Evolutionary conservation across 306 rosid species (phyloP), one percentile per base, ranked within the genome.

Genomic region (Quercus berberidifolia): DNA sequence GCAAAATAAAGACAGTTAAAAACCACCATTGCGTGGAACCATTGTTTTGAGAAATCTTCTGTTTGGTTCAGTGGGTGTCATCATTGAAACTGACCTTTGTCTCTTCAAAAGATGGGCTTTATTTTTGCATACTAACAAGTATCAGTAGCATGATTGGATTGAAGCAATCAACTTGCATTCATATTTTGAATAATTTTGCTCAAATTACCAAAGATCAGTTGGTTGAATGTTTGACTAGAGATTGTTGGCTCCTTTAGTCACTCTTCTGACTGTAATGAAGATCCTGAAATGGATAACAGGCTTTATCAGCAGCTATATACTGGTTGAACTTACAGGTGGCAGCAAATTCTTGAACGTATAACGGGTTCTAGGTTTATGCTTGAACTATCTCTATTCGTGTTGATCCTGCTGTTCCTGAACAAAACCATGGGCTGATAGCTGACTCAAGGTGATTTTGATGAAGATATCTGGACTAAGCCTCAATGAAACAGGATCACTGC

Each of bases 241-340:
- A 21, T 46, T n/a, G 0, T 76, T 9, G 33, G 57, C 26, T 82
- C 83, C 26, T 54, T 80, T 73, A 28, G 43, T 79, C 72, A n/a
- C 52, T 79, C 31, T 80, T 84, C 91, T 81, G 92, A 87, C 88
- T 86, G 88, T 95, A 85, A 88, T 93, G 86, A 69, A 82, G 90
- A 89, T 89, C 86, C 86, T 82, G 81, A 79, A 90, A 88, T 91
- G 94, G 88, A 93, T 83, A 91, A 95, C 99, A 91, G 99, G 99
- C 96, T 95, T 92, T 92, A 88, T 77, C 92, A 91, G 97, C 97
- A 95, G 99, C 95, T 93, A 77, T 95, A 86, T 90, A 89, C 99
- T 93, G 98, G 98, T 95, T 86, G 86, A 82, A 86, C 90, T 85
- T 89, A 82, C 91, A 87, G 88, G 91, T 89, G 86, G 84, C 91